Conservation (phyloP, 805 yeast genomes). For the Saccharomycopsis selenospora region DNA sequence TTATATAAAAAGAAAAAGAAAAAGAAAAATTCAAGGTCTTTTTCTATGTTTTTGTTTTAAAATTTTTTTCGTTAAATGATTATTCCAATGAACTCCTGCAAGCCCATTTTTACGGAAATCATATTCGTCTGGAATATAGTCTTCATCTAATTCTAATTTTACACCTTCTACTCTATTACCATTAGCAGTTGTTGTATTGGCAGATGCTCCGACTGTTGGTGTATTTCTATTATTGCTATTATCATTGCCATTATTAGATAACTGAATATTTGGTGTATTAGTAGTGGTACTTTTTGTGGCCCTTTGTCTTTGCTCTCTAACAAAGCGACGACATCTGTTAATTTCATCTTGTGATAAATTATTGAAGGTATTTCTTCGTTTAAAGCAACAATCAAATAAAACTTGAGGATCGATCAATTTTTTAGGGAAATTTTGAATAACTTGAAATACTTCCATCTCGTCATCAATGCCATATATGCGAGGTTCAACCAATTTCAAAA, state of each 20-base stretch:
- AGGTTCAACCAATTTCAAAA: slow-evolving; percentile 70
- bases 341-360: slow-evolving; percentile 79
- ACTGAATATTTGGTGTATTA: slow-evolving; percentile 19
- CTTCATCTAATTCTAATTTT: slow-evolving; percentile 23
- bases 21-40: too few relatives aligned
- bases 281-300: slow-evolving; percentile 23
- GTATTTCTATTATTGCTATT: neutral
- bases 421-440: slow-evolving; percentile 78
- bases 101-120: slow-evolving; percentile 34
- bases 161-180: neutral
- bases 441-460: slow-evolving; percentile 69
- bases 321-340: slow-evolving; percentile 69
- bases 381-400: slow-evolving; percentile 68
- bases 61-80: slow-evolving; percentile 48
- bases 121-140: slow-evolving; percentile 31
- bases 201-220: neutral
- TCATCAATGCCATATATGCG: slow-evolving; percentile 40
- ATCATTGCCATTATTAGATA: neutral
- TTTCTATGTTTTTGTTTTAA: slow-evolving; percentile 27
- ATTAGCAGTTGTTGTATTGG: neutral
- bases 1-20: too few relatives aligned
- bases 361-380: slow-evolving; percentile 63
- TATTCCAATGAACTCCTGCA: slow-evolving; percentile 58
- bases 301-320: slow-evolving; percentile 50
- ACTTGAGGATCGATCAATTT: slow-evolving; percentile 58